phyloP scores from a whole-genome alignment of 345 rosid species.

The Fremontodendron californicum region DNA sequence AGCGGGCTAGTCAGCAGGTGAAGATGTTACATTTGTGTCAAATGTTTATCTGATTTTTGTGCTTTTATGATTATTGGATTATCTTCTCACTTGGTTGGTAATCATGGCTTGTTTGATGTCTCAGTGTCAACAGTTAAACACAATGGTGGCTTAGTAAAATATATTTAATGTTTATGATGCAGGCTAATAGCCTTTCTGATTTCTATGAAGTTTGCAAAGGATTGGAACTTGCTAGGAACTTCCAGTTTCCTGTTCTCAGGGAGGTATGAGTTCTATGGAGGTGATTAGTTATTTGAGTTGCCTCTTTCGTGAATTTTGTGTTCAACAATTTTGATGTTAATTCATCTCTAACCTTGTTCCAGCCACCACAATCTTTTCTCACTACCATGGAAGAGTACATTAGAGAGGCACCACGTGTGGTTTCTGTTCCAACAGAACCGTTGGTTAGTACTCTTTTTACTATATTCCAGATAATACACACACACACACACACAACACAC shows the following conservation, averaged over 20 bases:
- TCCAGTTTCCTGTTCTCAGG: constrained; percentile 90
- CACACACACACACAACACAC: too few relatives aligned
- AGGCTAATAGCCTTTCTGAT: constrained; percentile 90
- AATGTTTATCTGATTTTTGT: background rate
- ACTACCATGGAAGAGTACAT: constrained; percentile 97
- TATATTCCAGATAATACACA: background rate
- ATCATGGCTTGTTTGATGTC: background rate
- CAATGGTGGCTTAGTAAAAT: constrained; percentile 5
- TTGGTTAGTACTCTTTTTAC: constrained; percentile 45
- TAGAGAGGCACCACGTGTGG: constrained; percentile 87
- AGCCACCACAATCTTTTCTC: constrained; percentile 98
- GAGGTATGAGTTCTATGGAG: constrained; percentile 49
- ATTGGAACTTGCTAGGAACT: constrained; percentile 96
- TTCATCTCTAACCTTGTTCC: constrained; percentile 12
- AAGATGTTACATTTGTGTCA: constrained; percentile 13
- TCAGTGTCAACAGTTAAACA: background rate
- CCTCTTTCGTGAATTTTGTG: background rate
- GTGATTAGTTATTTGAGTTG: constrained; percentile 4
- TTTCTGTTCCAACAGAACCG: constrained; percentile 67
- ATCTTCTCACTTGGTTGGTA: background rate
- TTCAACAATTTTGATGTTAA: background rate
- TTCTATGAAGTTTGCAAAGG: constrained; percentile 95
- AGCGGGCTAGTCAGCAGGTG: constrained; percentile 89
- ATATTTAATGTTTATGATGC: constrained; percentile 24
- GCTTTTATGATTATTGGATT: background rate